Percentiles rank a stretch among this genome's conserved stretches.
Evolutionary conservation across 768 basidiomycete species (phyloP).

Genomic region (Mycena rebaudengoi): DNA sequence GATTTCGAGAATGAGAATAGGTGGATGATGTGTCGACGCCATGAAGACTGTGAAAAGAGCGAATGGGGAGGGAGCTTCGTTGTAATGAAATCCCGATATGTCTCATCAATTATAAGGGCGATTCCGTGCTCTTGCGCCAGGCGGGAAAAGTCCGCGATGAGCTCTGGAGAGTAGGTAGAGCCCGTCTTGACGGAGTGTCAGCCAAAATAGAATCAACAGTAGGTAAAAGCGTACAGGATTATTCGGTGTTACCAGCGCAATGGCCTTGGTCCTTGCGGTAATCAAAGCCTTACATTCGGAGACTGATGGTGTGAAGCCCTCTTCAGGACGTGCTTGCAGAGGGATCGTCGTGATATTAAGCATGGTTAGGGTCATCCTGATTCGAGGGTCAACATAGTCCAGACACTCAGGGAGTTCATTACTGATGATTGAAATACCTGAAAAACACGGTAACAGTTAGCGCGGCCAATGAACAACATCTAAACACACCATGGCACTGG

Average conservation of each 20-base stretch:
- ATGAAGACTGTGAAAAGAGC: conserved; percentile 58
- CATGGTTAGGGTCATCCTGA: conserved; percentile 73
- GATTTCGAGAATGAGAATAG: conserved; percentile 86
- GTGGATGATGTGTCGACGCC: conserved; percentile 71
- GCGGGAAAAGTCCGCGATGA: conserved; percentile 65
- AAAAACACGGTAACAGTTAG: neutral
- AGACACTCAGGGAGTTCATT: conserved; percentile 24
- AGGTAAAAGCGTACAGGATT: conserved; percentile 61
- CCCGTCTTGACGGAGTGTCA: conserved; percentile 59
- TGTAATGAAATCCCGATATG: conserved; percentile 84
- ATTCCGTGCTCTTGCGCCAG: conserved; percentile 64
- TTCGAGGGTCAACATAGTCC: neutral
- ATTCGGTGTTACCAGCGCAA: conserved; percentile 80
- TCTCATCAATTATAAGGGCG: conserved; percentile 86
- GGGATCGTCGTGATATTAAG: conserved; percentile 67
- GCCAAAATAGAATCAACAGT: neutral
- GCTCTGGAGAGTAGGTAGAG: conserved; percentile 64
- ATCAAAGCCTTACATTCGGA: conserved; percentile 59
- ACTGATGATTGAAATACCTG: conserved; percentile 78
- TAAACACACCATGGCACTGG: conserved; percentile 70
- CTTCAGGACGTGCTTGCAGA: conserved; percentile 56
- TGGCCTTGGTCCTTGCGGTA: conserved; percentile 67
- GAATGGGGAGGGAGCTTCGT: conserved; percentile 57
- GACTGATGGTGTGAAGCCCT: conserved; percentile 69
- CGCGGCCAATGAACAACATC: neutral